phyloP scores from a whole-genome alignment of 129 eudicot genomes.

The Kitagawia praeruptora region DNA sequence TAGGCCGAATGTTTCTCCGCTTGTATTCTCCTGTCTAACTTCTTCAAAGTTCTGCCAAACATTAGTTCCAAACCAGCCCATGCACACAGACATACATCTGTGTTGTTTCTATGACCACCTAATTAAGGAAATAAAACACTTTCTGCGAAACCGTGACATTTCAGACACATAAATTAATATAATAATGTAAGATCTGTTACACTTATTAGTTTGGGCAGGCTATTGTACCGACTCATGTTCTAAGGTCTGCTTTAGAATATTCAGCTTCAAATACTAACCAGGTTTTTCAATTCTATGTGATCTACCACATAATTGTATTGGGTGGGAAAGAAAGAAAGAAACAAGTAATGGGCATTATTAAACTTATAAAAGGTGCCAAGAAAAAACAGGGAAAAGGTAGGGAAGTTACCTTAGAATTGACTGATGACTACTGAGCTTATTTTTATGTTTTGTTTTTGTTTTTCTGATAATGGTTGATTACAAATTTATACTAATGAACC shows the following conservation, averaged over 20 bases:
- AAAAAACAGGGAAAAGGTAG: slow-evolving; percentile 16
- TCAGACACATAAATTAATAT: neutral
- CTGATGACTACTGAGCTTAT: neutral
- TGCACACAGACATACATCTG: neutral
- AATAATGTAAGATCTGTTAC: neutral
- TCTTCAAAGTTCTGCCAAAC: neutral
- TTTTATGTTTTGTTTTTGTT: neutral
- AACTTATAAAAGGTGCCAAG: slow-evolving; percentile 2
- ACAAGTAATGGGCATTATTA: neutral
- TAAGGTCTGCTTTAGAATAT: neutral
- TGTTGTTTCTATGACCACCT: neutral
- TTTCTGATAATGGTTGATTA: neutral
- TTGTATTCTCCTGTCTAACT: neutral
- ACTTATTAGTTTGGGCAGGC: slow-evolving; percentile 2
- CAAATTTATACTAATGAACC: too few relatives aligned
- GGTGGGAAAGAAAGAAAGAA: neutral
- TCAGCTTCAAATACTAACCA: neutral
- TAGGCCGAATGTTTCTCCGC: neutral
- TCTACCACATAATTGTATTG: neutral
- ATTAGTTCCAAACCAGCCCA: neutral
- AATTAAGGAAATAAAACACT: neutral
- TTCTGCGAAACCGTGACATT: neutral
- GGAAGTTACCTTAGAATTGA: slow-evolving; percentile 58
- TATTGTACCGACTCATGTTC: slow-evolving; percentile 5
- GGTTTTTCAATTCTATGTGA: neutral